Evolutionary conservation across 1,139 yeast genomes (phyloP), one percentile per base, ranked within the genome.

Genomic region (Saccharomycopsis hybrid): DNA sequence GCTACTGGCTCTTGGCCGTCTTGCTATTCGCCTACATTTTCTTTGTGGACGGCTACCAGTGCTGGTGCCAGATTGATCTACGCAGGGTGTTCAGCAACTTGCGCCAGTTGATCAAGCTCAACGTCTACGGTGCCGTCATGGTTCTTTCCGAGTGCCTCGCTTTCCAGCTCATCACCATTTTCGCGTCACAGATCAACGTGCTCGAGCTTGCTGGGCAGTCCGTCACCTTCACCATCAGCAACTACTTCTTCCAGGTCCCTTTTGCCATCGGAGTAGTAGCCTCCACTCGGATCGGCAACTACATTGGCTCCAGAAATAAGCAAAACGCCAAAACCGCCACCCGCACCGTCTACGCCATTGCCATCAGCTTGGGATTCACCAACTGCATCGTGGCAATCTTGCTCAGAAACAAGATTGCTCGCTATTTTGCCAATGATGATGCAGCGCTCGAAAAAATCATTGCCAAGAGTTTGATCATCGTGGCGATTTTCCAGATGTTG

Each of bases 231-330:
- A 83, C 92, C 0, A 73, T 85, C 7, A 80, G 85, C 60, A 81
- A 82, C 5, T 67, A 83, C 44, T 68, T 81, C 35, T 85, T 83
- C 60, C 90, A 84, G 62, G 70, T 83, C 24, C 89, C 92, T 4
- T 82, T 83, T 66, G 87, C 90, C 1, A 70, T 83, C 47, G 77
- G 86, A 5, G 82, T 85, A 45, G 86, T 89, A 3, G 76, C 86
- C 1, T 78, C 88, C 7, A 83, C 90, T 0, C 73, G 92, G 65
- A 75, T 84, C 43, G 94, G 92, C 1, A 82, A 86, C 78, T 82
- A 72, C 59, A 75, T 84, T 55, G 94, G 94, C 9, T 82, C 87
- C 1, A 85, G 85, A 0, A 73, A 82, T 2, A 75, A 72, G 52
- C 56, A 60, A 24, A 69, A 82, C 0, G 78, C 83, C 0, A 60